Conservation (phyloP, 1,139 yeast species). For the Casaregolazyma lundiana region DNA sequence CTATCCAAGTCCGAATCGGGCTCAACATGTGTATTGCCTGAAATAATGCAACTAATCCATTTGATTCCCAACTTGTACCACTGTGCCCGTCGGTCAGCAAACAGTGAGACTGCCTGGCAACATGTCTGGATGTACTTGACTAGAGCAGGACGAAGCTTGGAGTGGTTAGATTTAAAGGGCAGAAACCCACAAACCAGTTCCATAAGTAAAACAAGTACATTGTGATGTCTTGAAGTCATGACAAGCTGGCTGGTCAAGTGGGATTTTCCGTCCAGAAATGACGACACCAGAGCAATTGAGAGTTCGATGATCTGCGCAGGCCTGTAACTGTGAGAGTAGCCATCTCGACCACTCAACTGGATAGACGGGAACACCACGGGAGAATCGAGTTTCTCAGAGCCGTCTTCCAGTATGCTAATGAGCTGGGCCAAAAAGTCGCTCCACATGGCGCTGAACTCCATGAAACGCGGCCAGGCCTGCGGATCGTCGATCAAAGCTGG, state of each 20-base stretch:
- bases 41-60: not conserved
- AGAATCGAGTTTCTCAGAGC: slow-evolving; percentile 2
- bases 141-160: not conserved
- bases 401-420: not conserved
- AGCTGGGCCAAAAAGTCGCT: slow-evolving; percentile 1
- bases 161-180: not conserved
- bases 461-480: not conserved
- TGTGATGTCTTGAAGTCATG: not conserved
- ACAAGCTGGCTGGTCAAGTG: not conserved
- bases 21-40: not conserved
- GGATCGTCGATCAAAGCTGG: slow-evolving; percentile 5
- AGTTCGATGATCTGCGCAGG: slow-evolving; percentile 6
- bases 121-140: not conserved
- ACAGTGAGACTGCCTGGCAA: not conserved
- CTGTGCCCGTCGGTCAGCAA: not conserved
- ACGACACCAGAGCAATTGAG: not conserved
- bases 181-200: not conserved
- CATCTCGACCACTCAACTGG: not conserved
- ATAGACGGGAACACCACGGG: not conserved
- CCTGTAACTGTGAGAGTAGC: not conserved
- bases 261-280: not conserved
- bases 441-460: not conserved
- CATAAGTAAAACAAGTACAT: not conserved
- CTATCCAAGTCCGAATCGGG: slow-evolving; percentile 1
- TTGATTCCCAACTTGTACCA: slow-evolving; percentile 4